phyloP scores from a whole-genome alignment of 2,329 filamentous ascomycete genomes.

The Trichoderma semiorbis region DNA sequence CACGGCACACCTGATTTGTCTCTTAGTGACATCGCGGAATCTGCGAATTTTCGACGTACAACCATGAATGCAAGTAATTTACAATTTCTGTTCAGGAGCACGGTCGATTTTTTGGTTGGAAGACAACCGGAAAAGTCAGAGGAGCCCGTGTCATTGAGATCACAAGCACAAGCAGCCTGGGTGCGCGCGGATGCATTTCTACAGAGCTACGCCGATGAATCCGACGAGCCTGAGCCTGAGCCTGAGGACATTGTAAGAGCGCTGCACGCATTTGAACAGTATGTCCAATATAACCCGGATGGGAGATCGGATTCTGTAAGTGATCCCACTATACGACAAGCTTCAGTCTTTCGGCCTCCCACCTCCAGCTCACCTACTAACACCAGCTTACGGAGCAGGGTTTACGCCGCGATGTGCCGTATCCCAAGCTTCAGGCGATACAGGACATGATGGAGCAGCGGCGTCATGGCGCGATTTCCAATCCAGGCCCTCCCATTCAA shows the following conservation, averaged over 20 bases:
- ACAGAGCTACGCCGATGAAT: background rate
- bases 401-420: background rate
- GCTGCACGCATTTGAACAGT: background rate
- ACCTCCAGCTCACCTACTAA: background rate
- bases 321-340: background rate
- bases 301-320: background rate
- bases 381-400: background rate
- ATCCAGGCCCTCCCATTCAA: background rate
- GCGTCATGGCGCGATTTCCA: background rate
- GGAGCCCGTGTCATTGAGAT: background rate
- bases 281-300: background rate
- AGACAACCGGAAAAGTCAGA: background rate
- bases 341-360: background rate
- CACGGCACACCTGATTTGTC: background rate
- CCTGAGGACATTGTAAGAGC: background rate
- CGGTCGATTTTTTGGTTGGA: background rate
- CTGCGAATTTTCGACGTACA: background rate
- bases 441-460: background rate
- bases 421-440: slow-evolving; percentile 6
- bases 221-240: background rate
- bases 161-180: background rate
- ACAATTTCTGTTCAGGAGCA: background rate
- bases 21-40: background rate
- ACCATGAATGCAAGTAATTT: background rate
- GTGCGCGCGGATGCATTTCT: background rate